Evolutionary conservation across 2,329 filamentous ascomycete genomes (phyloP).

Genomic region (Neofusicoccum laricinum): DNA sequence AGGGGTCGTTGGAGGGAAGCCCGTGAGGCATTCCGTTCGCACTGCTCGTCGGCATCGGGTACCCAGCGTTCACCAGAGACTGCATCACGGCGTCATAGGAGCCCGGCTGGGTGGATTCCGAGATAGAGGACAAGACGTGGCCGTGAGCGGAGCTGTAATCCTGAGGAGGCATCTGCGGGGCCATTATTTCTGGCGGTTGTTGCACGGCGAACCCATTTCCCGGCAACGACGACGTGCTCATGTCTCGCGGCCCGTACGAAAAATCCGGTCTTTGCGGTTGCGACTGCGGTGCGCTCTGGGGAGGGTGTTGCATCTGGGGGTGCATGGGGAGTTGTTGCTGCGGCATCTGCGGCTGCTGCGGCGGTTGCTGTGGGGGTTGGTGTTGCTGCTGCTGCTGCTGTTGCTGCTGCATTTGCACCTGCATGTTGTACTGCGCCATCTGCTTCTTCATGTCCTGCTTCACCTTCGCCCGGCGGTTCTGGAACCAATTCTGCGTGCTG

Average conservation of each 20-base stretch:
- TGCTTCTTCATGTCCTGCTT: conserved; percentile 53
- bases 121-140: conserved; percentile 14
- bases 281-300: conserved; percentile 6
- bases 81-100: conserved; percentile 31
- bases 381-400: not conserved
- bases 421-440: conserved; percentile 32
- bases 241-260: conserved; percentile 24
- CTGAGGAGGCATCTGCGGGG: conserved; percentile 6
- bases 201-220: conserved; percentile 20
- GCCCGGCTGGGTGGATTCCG: conserved; percentile 15
- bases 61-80: conserved; percentile 25
- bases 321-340: conserved; percentile 5
- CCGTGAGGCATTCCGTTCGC: conserved; percentile 21
- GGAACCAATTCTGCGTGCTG: conserved; percentile 50
- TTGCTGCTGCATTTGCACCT: conserved; percentile 16
- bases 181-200: conserved; percentile 8
- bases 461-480: conserved; percentile 52
- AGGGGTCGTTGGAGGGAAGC: conserved; percentile 22
- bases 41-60: conserved; percentile 29
- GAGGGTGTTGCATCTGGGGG: not conserved
- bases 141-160: conserved; percentile 9
- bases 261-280: conserved; percentile 1
- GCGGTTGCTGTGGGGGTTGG: not conserved
- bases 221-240: conserved; percentile 34
- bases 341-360: not conserved